phyloP scores from a whole-genome alignment of 768 basidiomycete genomes.

The Rhizopogon salebrosus region DNA sequence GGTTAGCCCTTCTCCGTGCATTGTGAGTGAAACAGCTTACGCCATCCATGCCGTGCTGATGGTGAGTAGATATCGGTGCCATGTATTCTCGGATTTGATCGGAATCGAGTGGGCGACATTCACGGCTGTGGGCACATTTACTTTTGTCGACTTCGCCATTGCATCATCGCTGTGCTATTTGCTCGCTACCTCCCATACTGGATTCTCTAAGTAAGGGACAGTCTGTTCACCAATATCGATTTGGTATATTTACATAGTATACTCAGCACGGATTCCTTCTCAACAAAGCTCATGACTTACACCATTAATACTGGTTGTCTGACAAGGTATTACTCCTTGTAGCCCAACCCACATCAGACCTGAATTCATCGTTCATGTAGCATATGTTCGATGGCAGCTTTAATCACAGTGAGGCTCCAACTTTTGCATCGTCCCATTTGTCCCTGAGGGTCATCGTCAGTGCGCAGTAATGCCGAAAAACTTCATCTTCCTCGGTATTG shows the following conservation, averaged over 20 bases:
- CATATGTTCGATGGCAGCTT: neutral
- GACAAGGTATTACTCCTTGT: neutral
- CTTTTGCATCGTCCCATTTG: neutral
- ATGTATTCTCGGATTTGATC: neutral
- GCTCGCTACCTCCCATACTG: neutral
- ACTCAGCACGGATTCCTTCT: neutral
- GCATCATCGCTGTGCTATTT: constrained; percentile 5
- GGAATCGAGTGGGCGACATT: neutral
- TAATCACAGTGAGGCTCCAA: neutral
- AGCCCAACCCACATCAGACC: neutral
- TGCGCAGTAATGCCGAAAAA: constrained; percentile 1
- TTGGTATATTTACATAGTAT: neutral
- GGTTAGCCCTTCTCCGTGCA: neutral
- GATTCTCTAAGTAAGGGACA: neutral
- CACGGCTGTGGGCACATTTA: neutral
- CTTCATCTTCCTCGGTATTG: constrained; percentile 3
- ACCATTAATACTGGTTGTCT: neutral
- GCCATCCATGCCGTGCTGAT: neutral
- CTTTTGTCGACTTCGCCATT: neutral
- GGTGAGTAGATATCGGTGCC: neutral
- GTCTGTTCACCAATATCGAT: neutral
- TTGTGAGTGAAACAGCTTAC: neutral
- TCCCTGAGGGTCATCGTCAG: neutral
- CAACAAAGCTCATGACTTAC: neutral
- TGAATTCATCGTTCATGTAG: neutral